Evolutionary conservation across 371 early-diverging fungal genomes (phyloP), one percentile per base, ranked within the genome.

Genomic region (Apophysomyces sp.): DNA sequence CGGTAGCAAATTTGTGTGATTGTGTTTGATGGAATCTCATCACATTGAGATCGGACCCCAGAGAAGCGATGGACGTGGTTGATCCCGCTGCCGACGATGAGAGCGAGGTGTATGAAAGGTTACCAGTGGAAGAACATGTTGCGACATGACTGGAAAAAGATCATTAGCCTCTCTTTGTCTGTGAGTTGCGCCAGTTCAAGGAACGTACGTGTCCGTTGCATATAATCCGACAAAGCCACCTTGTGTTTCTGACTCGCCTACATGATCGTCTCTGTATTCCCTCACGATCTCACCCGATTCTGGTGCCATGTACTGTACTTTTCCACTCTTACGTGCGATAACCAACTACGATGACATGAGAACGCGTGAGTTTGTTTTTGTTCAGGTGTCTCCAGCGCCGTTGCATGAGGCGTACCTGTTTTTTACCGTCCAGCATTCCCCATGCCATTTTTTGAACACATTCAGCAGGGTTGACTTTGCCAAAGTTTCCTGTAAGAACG

Each of bases 1-100:
- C 95, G 6, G 89, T 89, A 0, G 92, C 94, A 66, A 96, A 83
- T 7, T 93, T 61, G 58, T 88, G 67, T 11, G 86, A 73, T 15
- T 81, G 75, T n/a, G 68, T 67, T 7, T 86, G 86, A 65, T 92
- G 89, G 2, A 83, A 81, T 30, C 89, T 85, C 87, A 94, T 89
- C 12, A 76, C 57, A 27, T 58, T 71, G 24, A 74, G 65, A 21
- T 72, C 58, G 8, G 66, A 8, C 8, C 68, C 73, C 12, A 72
- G 59, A 1, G 69, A 40, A 7, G 57, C 28, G 49, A 63, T 55
- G 4, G 60, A 52, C 24, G 62, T 41, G 11, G 51, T 60, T 16
- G 64, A 26, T n/a, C 27, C 52, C 51, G 54, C 28, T 32, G 29
- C 30, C 8, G 31, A 16, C 6, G 54, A 49, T 0, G 63, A 52